Conservation (phyloP, 2,329 filamentous ascomycete genomes). For the Diaporthe citriasiana region DNA sequence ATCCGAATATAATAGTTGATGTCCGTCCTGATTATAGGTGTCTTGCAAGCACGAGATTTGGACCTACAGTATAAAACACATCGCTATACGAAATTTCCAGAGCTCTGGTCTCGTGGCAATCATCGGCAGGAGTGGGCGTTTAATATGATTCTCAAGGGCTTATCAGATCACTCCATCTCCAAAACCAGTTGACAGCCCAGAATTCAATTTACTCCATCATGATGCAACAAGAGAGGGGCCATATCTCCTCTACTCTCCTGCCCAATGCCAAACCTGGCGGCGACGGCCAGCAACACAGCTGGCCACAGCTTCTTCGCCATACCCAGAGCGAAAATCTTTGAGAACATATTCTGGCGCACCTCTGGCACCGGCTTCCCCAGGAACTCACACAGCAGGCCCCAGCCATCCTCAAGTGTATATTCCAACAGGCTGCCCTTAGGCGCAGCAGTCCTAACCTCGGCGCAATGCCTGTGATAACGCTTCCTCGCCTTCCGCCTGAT, state of each 20-base stretch:
- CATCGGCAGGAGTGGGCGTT: too few relatives aligned
- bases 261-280: neutral
- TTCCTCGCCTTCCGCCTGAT: constrained; percentile 40
- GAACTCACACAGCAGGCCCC: constrained; percentile 41
- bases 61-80: too few relatives aligned
- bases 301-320: constrained; percentile 3
- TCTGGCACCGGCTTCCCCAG: constrained; percentile 39
- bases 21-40: too few relatives aligned
- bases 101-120: too few relatives aligned
- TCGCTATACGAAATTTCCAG: neutral
- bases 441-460: constrained; percentile 35
- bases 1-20: neutral
- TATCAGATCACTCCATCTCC: neutral
- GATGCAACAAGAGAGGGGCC: neutral
- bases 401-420: constrained; percentile 41
- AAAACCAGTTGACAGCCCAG: neutral
- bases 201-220: neutral
- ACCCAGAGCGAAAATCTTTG: constrained; percentile 7
- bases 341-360: constrained; percentile 19
- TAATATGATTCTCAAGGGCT: neutral
- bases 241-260: neutral
- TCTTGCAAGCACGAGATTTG: too few relatives aligned
- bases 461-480: constrained; percentile 38
- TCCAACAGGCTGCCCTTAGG: constrained; percentile 33
- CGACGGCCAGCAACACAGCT: neutral